Conservation (phyloP, 2,329 filamentous ascomycete species). For the Phyllosticta ampelicida region DNA sequence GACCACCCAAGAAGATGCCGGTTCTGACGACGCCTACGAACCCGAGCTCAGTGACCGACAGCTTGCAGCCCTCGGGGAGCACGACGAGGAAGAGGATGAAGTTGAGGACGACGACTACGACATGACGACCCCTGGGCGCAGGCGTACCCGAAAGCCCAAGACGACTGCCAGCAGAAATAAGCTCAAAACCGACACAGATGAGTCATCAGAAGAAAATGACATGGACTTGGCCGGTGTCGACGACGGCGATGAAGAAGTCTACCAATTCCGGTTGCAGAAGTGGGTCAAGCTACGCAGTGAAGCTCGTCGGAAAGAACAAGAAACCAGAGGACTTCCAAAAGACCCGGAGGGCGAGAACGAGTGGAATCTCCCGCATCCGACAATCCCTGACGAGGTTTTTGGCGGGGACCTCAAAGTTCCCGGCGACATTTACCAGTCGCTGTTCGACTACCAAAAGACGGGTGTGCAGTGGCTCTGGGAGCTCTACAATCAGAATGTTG, state of each 20-base stretch:
- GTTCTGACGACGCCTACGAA: slow-evolving; percentile 32
- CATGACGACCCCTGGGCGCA: slow-evolving; percentile 28
- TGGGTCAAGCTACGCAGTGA: slow-evolving; percentile 60
- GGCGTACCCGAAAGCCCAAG: slow-evolving; percentile 27
- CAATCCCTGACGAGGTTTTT: slow-evolving; percentile 62
- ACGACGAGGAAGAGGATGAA: slow-evolving; percentile 25
- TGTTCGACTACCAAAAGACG: slow-evolving; percentile 96
- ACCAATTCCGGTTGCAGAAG: slow-evolving; percentile 59
- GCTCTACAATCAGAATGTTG: slow-evolving; percentile 77
- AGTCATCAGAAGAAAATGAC: slow-evolving; percentile 27
- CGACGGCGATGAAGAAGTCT: slow-evolving; percentile 78
- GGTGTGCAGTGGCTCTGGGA: slow-evolving; percentile 95
- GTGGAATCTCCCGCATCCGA: slow-evolving; percentile 81
- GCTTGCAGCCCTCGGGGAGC: slow-evolving; percentile 29
- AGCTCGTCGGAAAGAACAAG: slow-evolving; percentile 40
- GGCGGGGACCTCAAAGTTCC: slow-evolving; percentile 70
- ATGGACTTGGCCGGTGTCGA: slow-evolving; percentile 57
- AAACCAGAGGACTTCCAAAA: neutral
- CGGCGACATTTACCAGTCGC: slow-evolving; percentile 81
- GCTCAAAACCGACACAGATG: slow-evolving; percentile 14
- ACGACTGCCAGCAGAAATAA: slow-evolving; percentile 16
- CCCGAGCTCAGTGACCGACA: slow-evolving; percentile 31
- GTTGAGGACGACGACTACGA: slow-evolving; percentile 28
- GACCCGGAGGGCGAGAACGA: slow-evolving; percentile 42
- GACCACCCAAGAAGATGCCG: slow-evolving; percentile 16